Base-by-base conservation (phyloP, 148 eudicot species). In the Persicaria tinctoria region DNA sequence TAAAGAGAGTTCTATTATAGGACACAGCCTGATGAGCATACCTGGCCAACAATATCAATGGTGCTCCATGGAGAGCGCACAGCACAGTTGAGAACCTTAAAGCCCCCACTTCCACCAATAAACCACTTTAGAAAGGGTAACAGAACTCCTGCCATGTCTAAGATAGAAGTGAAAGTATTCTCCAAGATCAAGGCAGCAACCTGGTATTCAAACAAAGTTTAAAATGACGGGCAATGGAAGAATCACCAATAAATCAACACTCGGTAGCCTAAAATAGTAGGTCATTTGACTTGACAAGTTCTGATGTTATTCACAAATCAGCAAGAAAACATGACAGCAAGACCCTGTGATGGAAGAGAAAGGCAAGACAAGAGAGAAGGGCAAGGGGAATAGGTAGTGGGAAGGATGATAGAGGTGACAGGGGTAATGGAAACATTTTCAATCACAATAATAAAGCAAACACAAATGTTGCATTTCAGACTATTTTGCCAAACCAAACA, bases 111-210 rank as follows among this genome's bases (percentile, higher is more conserved):
- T 76, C 89, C 87, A 62, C 98, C 98, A 80, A 94, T 94, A 81
- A 94, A 87, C 90, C 88, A 91, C 82, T 85, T 94, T 78, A 94
- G 81, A 73, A 94, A 91, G 11, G 98, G 98, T 69, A 94, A 72
- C 49, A 94, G 80, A 86, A 94, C 98, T 66, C 98, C 97, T 68
- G 97, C 98, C 98, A 94, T 91, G 79, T 94, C 98, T 77, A 90
- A 81, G 71, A 94, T 94, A 50, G 98, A 94, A 38, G 98, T 94
- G 71, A 94, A 94, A 78, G 98, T 94, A 70, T 94, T 94, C 80
- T 94, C 98, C 84, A 94, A 75, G 62, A 94, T 86, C 73, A 91
- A 74, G 38, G 87, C 93, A 75, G 93, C 84, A 56, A 94, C 92
- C 98, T 94, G 77, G 74, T 18, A 79, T 41, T 48, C 45, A 70